A percentile compares a stretch with the other conserved stretches of the same genome.
Evolutionary conservation across 1,139 yeast genomes (phyloP).

Genomic region (Pichiaceae sp.): DNA sequence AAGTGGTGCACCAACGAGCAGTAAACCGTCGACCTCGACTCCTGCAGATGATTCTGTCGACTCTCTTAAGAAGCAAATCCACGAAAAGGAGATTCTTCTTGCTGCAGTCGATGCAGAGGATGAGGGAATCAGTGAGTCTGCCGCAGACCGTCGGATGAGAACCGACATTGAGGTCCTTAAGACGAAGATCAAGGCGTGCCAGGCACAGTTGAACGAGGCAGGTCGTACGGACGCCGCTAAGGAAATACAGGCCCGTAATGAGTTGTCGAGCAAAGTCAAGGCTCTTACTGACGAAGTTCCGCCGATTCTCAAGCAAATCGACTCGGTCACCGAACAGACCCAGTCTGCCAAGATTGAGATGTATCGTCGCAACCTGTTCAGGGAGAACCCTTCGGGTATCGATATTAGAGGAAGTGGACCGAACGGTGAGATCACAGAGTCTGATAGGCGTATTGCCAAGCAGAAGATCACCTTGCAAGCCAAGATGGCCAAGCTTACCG

Average conservation of each 20-base stretch:
- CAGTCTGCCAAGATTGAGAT: constrained; percentile 60
- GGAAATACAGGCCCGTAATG: constrained; percentile 24
- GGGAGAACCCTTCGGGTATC: constrained; percentile 60
- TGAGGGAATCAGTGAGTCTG: constrained; percentile 30
- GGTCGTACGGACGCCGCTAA: constrained; percentile 23
- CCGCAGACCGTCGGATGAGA: constrained; percentile 21
- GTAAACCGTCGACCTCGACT: constrained; percentile 9
- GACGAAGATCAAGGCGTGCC: constrained; percentile 47
- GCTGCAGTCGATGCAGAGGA: constrained; percentile 67
- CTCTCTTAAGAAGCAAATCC: constrained; percentile 53
- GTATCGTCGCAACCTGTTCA: constrained; percentile 43
- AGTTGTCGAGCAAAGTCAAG: constrained; percentile 43
- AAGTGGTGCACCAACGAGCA: constrained; percentile 12
- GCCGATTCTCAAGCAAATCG: constrained; percentile 50
- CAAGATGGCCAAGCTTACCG: constrained; percentile 87
- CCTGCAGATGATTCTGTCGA: constrained; percentile 26
- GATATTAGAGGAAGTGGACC: constrained; percentile 75
- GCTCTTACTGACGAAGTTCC: constrained; percentile 65
- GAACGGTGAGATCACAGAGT: constrained; percentile 74
- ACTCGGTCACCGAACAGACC: constrained; percentile 57
- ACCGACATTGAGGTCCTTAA: constrained; percentile 60
- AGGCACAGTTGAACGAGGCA: constrained; percentile 25
- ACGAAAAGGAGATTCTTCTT: constrained; percentile 61
- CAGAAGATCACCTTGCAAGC: constrained; percentile 71
- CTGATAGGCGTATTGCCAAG: constrained; percentile 70